Percentiles rank a stretch among this genome's conserved stretches.
Conservation (phyloP, 2,329 filamentous ascomycete species). For the Colletotrichum eleusines region DNA sequence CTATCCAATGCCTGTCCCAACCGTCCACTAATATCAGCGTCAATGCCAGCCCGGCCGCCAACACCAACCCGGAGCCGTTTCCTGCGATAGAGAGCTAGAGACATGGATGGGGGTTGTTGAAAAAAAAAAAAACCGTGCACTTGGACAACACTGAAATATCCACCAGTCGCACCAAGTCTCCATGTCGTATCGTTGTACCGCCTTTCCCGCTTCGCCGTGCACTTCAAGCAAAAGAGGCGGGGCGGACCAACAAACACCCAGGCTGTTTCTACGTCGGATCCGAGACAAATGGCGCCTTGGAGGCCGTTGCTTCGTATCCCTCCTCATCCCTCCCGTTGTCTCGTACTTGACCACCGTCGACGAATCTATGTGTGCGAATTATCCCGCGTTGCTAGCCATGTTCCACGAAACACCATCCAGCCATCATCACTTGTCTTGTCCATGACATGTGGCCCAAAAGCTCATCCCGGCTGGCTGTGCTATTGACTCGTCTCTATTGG, state of each 20-base stretch:
- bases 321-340: not conserved
- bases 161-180: conserved; percentile 35
- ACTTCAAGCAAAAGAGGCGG: conserved; percentile 15
- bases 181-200: not conserved
- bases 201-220: conserved; percentile 13
- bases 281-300: conserved; percentile 26
- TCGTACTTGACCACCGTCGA: not conserved
- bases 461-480: not conserved
- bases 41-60: not conserved
- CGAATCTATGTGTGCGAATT: conserved; percentile 8
- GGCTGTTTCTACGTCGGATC: conserved; percentile 1
- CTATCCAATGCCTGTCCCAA: conserved; percentile 10
- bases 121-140: conserved; percentile 8
- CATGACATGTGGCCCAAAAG: not conserved
- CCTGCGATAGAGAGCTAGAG: conserved; percentile 11
- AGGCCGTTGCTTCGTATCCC: not conserved
- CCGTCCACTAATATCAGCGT: not conserved
- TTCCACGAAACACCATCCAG: not conserved
- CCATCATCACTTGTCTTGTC: not conserved
- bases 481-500: conserved; percentile 19
- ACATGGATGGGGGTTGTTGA: conserved; percentile 1
- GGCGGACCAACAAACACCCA: conserved; percentile 1
- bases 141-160: conserved; percentile 24
- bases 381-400: conserved; percentile 12
- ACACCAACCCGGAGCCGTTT: not conserved